Evolutionary conservation across 441 rosid genomes (phyloP).

Genomic region (Euphorbia schlechtendalii): DNA sequence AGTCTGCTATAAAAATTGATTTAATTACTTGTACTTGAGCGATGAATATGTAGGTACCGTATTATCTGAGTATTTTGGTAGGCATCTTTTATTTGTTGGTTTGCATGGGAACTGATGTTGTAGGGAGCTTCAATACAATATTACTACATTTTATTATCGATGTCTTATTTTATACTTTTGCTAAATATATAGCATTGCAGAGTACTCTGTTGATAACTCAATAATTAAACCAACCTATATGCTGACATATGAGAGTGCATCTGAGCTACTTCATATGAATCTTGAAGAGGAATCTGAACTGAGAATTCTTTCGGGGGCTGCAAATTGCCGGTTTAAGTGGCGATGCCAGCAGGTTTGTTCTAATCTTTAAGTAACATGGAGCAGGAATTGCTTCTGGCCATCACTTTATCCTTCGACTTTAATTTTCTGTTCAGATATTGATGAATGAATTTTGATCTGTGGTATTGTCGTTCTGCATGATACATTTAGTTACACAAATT

Average conservation of each 20-base stretch:
- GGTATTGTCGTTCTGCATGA: background rate
- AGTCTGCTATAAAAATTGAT: background rate
- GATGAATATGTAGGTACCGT: background rate
- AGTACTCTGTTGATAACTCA: slow-evolving; percentile 69
- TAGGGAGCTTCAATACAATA: too few relatives aligned
- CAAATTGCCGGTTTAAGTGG: slow-evolving; percentile 69
- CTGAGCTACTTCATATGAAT: slow-evolving; percentile 79
- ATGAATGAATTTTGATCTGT: too few relatives aligned
- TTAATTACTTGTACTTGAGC: background rate
- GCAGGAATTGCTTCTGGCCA: background rate
- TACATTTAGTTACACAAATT: slow-evolving; percentile 1
- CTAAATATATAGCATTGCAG: slow-evolving; percentile 70
- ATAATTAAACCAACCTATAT: slow-evolving; percentile 85
- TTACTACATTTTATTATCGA: slow-evolving; percentile 12
- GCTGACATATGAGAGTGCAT: slow-evolving; percentile 96
- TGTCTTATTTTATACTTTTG: slow-evolving; percentile 18
- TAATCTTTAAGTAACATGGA: background rate
- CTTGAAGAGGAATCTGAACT: slow-evolving; percentile 85
- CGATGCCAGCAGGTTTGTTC: slow-evolving; percentile 75
- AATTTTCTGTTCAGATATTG: too few relatives aligned
- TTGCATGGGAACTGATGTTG: slow-evolving; percentile 3
- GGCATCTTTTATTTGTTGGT: background rate
- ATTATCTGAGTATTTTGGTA: background rate
- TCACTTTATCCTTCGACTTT: background rate
- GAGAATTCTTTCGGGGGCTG: slow-evolving; percentile 74